phyloP scores from a whole-genome alignment of 805 yeast genomes.

The Yamadazyma laniorum region DNA sequence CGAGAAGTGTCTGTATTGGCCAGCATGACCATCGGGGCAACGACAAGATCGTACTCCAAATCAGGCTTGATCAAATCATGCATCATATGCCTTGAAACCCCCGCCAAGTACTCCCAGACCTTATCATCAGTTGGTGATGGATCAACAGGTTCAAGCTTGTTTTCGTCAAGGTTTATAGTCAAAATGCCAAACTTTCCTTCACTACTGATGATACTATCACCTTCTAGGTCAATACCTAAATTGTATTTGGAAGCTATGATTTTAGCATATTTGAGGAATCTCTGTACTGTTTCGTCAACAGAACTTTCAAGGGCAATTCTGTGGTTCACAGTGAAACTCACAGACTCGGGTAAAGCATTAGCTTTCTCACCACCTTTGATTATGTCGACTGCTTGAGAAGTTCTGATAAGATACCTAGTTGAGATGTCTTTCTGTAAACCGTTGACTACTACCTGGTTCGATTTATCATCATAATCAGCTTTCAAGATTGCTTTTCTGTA shows the following conservation, averaged over 20 bases:
- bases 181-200: constrained; percentile 21
- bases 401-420: constrained; percentile 26
- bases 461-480: constrained; percentile 32
- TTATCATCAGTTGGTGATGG: constrained; percentile 39
- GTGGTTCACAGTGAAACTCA: constrained; percentile 30
- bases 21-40: constrained; percentile 50
- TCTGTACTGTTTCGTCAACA: constrained; percentile 21
- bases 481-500: constrained; percentile 32
- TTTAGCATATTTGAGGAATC: constrained; percentile 21
- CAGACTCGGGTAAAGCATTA: constrained; percentile 40
- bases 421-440: constrained; percentile 18
- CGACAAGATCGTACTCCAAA: constrained; percentile 28
- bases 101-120: constrained; percentile 58
- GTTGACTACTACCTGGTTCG: constrained; percentile 11
- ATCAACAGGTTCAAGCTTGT: constrained; percentile 44
- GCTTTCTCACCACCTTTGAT: constrained; percentile 38
- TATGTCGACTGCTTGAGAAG: constrained; percentile 36
- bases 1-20: constrained; percentile 64
- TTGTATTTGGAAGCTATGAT: constrained; percentile 26
- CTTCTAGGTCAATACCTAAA: constrained; percentile 24
- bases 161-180: constrained; percentile 12
- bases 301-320: constrained; percentile 32
- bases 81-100: constrained; percentile 59
- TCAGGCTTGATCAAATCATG: constrained; percentile 50
- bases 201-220: constrained; percentile 11